Percentiles rank a stretch among this genome's conserved stretches.
Conservation (phyloP, 129 eudicot species). For the Cynara cardunculus region DNA sequence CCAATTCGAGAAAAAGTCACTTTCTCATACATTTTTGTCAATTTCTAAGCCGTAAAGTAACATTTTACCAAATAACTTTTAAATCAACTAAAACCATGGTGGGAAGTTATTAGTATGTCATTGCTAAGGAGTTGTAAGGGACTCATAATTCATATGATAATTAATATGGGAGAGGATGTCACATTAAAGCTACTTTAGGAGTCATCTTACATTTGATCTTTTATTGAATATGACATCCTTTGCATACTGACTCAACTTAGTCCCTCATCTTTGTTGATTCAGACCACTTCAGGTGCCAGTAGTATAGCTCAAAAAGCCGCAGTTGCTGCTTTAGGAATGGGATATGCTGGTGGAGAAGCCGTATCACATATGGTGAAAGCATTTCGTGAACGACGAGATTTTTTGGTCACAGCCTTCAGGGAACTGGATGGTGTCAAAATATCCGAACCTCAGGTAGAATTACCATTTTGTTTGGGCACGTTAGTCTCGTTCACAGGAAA, state of each 20-base stretch:
- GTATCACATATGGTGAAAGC: slow-evolving; percentile 89
- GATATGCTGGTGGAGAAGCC: slow-evolving; percentile 95
- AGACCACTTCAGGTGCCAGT: slow-evolving; percentile 97
- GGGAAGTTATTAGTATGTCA: background rate
- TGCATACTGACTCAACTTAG: background rate
- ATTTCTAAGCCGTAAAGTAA: background rate
- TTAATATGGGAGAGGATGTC: background rate
- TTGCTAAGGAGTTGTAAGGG: background rate
- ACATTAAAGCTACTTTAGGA: background rate
- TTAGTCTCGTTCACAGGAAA: background rate
- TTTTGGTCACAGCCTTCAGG: slow-evolving; percentile 64
- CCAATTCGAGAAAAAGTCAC: background rate
- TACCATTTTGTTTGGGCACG: background rate
- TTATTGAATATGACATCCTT: background rate
- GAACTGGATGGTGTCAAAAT: slow-evolving; percentile 83
- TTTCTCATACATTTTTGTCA: background rate
- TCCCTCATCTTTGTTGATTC: slow-evolving; percentile 7
- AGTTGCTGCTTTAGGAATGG: slow-evolving; percentile 93
- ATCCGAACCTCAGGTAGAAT: slow-evolving; percentile 89
- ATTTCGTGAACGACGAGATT: slow-evolving; percentile 76
- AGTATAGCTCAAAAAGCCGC: slow-evolving; percentile 93
- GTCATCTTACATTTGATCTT: background rate
- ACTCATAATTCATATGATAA: background rate
- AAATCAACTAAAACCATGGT: background rate
- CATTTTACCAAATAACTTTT: background rate